Evolutionary conservation across 2,329 filamentous ascomycete species (phyloP).

Genomic region (Massarina eburnea): DNA sequence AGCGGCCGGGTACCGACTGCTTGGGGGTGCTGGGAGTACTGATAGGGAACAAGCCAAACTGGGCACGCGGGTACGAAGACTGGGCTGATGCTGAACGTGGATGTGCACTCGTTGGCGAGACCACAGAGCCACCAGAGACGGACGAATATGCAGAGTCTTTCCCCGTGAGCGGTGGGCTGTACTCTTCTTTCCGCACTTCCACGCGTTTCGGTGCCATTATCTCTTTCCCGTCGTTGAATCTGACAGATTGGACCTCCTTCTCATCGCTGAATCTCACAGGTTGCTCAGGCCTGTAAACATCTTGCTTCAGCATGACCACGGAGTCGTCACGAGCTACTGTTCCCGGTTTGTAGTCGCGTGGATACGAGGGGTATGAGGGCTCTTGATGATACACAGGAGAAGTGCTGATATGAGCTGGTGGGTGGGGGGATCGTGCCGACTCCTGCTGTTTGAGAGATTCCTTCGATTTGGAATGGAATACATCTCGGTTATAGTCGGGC

Average conservation of each 20-base stretch:
- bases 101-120: conserved; percentile 27
- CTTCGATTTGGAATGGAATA: conserved; percentile 20
- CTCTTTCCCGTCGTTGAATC: conserved; percentile 8
- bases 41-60: conserved; percentile 40
- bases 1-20: conserved; percentile 30
- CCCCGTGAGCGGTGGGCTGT: conserved; percentile 36
- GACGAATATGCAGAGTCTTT: conserved; percentile 45
- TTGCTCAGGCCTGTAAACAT: conserved; percentile 16
- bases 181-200: conserved; percentile 13
- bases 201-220: neutral
- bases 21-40: conserved; percentile 35
- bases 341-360: conserved; percentile 19
- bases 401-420: conserved; percentile 6
- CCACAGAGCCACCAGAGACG: conserved; percentile 36
- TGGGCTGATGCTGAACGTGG: conserved; percentile 34
- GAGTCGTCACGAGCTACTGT: conserved; percentile 16
- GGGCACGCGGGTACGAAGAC: conserved; percentile 33
- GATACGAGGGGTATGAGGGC: conserved; percentile 22
- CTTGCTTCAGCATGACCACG: conserved; percentile 12
- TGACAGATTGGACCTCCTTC: conserved; percentile 8
- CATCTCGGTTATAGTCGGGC: conserved; percentile 13
- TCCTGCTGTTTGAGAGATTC: conserved; percentile 23
- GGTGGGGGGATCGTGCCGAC: conserved; percentile 13
- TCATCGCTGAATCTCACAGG: conserved; percentile 13
- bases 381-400: conserved; percentile 26